Evolutionary conservation across 2,329 filamentous ascomycete genomes (phyloP).

Genomic region (Penicillium sp.): DNA sequence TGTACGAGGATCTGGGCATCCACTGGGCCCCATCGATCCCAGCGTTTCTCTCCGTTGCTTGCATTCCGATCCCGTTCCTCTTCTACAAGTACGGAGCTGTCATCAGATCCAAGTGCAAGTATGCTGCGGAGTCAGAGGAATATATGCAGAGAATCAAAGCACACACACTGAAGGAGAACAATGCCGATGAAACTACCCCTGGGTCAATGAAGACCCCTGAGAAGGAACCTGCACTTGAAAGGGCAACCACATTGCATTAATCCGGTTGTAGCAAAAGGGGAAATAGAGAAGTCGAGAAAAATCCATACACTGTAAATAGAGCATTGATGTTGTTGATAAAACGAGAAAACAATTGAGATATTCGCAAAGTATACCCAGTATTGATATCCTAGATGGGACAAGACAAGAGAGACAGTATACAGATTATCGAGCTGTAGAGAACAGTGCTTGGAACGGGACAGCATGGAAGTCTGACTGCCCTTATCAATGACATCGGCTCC

Average conservation of each 20-base stretch:
- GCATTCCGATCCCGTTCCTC: constrained; percentile 7
- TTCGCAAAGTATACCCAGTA: not conserved
- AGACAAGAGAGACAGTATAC: too few species aligned
- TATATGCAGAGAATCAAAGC: constrained; percentile 1
- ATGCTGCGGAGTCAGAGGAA: constrained; percentile 3
- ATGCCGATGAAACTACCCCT: not conserved
- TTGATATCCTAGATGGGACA: too few species aligned
- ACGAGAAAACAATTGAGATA: not conserved
- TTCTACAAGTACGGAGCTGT: constrained; percentile 9
- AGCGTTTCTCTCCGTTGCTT: constrained; percentile 2
- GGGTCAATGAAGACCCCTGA: not conserved
- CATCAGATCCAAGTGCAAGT: constrained; percentile 5
- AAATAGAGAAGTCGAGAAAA: not conserved
- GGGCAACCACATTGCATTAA: not conserved
- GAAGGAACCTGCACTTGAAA: not conserved
- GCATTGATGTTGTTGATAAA: not conserved
- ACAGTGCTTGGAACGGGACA: too few species aligned
- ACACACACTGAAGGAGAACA: not conserved
- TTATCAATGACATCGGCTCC: too few species aligned
- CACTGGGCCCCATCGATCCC: constrained; percentile 7
- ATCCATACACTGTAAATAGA: not conserved
- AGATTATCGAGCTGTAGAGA: too few species aligned
- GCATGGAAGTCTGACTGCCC: too few species aligned
- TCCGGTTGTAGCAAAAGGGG: not conserved
- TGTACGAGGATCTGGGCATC: constrained; percentile 5